phyloP scores from a whole-genome alignment of 1,284 basidiomycete species.

The Coniferiporia weirii region DNA sequence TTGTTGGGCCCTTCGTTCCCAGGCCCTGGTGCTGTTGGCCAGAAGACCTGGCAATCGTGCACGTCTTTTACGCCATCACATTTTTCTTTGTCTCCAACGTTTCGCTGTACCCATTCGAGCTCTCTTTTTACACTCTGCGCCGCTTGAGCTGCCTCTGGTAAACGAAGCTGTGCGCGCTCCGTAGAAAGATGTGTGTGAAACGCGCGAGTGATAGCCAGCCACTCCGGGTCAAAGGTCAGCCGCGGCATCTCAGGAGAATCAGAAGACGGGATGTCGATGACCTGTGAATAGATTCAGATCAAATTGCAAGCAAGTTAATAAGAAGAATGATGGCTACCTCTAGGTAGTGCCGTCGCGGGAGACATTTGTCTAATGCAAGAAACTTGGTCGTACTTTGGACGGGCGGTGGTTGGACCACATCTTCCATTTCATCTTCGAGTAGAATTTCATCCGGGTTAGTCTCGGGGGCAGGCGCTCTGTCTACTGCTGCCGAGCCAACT shows the following conservation, averaged over 20 bases:
- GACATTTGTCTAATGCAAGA: constrained; percentile 91
- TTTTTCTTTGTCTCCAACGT: constrained; percentile 38
- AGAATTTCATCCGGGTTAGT: constrained; percentile 69
- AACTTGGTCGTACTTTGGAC: constrained; percentile 61
- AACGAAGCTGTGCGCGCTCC: constrained; percentile 40
- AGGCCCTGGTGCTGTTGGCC: constrained; percentile 66
- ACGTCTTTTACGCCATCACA: constrained; percentile 34
- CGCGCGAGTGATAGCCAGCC: constrained; percentile 90
- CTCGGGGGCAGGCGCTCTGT: constrained; percentile 18
- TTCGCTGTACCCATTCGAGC: constrained; percentile 58
- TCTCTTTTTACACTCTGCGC: constrained; percentile 57
- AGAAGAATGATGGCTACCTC: constrained; percentile 51
- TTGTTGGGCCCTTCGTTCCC: constrained; percentile 33
- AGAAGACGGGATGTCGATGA: constrained; percentile 58
- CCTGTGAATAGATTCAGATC: constrained; percentile 36
- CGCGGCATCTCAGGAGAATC: constrained; percentile 28
- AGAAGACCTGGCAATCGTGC: constrained; percentile 65
- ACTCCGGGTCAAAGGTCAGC: constrained; percentile 77
- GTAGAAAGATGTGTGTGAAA: constrained; percentile 76
- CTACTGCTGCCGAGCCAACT: background rate
- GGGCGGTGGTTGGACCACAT: constrained; percentile 32
- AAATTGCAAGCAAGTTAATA: constrained; percentile 7
- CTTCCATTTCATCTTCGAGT: constrained; percentile 56
- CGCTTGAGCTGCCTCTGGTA: constrained; percentile 57
- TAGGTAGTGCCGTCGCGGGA: constrained; percentile 76